Conservation (phyloP, 768 basidiomycete species). For the Tylopilus vinaceipallidus region DNA sequence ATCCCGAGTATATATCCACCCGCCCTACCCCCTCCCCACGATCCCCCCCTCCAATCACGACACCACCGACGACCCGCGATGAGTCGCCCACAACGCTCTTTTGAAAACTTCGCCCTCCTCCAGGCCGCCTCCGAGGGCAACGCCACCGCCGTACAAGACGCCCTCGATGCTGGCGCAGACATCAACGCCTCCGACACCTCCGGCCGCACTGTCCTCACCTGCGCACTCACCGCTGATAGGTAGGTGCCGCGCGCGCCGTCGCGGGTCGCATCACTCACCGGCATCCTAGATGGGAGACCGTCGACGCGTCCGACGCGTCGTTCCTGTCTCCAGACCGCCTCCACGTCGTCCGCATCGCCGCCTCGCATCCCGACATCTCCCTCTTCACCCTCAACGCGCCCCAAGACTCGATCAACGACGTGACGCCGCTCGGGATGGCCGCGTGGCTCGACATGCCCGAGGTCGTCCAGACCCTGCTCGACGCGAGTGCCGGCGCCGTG, state of each 20-base stretch:
- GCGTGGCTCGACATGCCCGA: slow-evolving; percentile 70
- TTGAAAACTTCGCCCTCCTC: slow-evolving; percentile 46
- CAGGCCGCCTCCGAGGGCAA: slow-evolving; percentile 57
- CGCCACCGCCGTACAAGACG: slow-evolving; percentile 48
- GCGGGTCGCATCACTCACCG: no score
- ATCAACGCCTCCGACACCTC: slow-evolving; percentile 61
- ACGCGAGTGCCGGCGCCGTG: slow-evolving; percentile 57
- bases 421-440: slow-evolving; percentile 75
- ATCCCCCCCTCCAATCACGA: slow-evolving; percentile 25
- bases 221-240: slow-evolving; percentile 72
- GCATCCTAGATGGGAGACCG: slow-evolving; percentile 61
- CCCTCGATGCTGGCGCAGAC: slow-evolving; percentile 61
- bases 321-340: slow-evolving; percentile 59
- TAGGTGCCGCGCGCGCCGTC: no score
- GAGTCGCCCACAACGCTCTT: slow-evolving; percentile 38
- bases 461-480: slow-evolving; percentile 61
- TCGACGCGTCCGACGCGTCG: slow-evolving; percentile 71
- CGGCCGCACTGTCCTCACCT: slow-evolving; percentile 64
- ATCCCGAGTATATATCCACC: slow-evolving; percentile 17
- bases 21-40: slow-evolving; percentile 4
- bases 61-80: slow-evolving; percentile 31
- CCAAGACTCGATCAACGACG: slow-evolving; percentile 64
- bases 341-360: slow-evolving; percentile 52
- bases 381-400: slow-evolving; percentile 75
- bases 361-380: slow-evolving; percentile 56